Evolutionary conservation across 257 asterid genomes (phyloP), one percentile per base, ranked within the genome.

Genomic region (Solanum raphanifolium): DNA sequence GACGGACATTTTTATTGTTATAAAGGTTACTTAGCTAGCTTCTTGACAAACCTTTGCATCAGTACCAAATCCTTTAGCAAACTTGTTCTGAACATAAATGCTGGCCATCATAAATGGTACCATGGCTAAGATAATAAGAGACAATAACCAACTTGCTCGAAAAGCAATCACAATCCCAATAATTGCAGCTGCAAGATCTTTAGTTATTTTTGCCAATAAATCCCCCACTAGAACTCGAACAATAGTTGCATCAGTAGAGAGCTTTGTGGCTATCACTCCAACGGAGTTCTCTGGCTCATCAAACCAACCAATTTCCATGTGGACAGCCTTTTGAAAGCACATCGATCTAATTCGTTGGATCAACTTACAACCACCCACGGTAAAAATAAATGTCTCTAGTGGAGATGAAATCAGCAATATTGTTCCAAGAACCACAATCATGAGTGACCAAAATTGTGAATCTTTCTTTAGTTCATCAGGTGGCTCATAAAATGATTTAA

Each of bases 301-400:
- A 39, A 90, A 94, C 96, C 98, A 95, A 71, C 95, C 92, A 3
- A 95, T 91, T 83, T 95, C 96, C 96, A 91, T 94, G 84, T 88
- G 90, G 23, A 94, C 94, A 87, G 92, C 92, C 89, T 92, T 95
- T 55, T 90, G 89, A n/a, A 94, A 95, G 86, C 93, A 94, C 94
- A 93, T 90, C 69, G 90, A 41, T 89, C 96, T 88, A 29, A 95
- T 92, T 46, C 96, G 88, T 76, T 87, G 87, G 12, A 95, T 91
- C 90, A 95, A 81, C 90, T 85, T 95, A 88, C 91, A 90, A 87
- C 97, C 96, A 9, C 96, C 96, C 85, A 94, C 83, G 4, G 96
- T 93, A 41, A 95, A 95, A 5, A 94, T 86, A 32, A 91, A 92
- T 20, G 94, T 91, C 87, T 90, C 92, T 2, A 93, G 89, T 38